phyloP scores from a whole-genome alignment of 805 yeast genomes.

The Pichia rugopelliculosa region DNA sequence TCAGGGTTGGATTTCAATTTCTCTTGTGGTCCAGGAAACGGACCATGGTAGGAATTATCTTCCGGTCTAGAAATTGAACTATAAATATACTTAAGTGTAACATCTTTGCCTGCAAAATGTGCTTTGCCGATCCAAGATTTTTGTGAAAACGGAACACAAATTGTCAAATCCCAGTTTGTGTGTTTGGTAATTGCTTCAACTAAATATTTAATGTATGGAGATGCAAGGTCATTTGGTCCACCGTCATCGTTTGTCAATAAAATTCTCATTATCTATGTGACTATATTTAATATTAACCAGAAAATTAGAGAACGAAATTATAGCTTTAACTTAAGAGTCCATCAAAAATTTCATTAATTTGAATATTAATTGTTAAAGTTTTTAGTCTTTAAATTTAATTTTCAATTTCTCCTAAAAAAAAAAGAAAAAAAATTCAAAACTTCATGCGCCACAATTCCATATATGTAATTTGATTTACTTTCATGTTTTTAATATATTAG shows the following conservation, averaged over 20 bases:
- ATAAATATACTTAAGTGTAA: conserved; percentile 58
- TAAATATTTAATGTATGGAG: conserved; percentile 80
- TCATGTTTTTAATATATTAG: background rate
- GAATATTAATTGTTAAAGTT: no score
- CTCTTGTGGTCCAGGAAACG: conserved; percentile 47
- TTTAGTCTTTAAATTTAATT: no score
- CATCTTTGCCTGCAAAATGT: conserved; percentile 72
- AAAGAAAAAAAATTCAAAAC: no score
- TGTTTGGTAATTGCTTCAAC: conserved; percentile 55
- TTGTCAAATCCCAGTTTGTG: conserved; percentile 80
- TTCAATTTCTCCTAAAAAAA: no score
- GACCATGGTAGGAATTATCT: conserved; percentile 59
- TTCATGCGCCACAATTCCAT: background rate
- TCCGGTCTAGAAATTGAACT: conserved; percentile 37
- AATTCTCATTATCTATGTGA: conserved; percentile 16
- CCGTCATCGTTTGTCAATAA: conserved; percentile 90
- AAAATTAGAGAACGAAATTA: no score
- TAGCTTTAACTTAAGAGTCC: no score
- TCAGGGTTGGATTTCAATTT: conserved; percentile 31
- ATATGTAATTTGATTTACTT: background rate
- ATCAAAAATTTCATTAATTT: no score
- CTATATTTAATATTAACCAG: background rate
- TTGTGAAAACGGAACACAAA: conserved; percentile 79
- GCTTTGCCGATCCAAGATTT: conserved; percentile 98
- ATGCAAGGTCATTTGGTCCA: conserved; percentile 69